phyloP scores from a whole-genome alignment of 768 basidiomycete species.

The Bullera alba region DNA sequence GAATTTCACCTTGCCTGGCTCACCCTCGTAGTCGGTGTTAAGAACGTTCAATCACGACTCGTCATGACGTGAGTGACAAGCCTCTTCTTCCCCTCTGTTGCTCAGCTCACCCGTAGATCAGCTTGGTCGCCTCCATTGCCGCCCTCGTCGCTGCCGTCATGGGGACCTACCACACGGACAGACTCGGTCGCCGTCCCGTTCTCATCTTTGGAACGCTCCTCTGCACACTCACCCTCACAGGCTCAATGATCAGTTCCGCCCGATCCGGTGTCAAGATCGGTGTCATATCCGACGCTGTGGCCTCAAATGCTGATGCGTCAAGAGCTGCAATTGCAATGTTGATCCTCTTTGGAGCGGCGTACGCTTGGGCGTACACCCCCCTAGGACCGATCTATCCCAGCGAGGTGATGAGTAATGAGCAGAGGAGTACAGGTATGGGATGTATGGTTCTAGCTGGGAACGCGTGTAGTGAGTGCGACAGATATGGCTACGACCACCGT shows the following conservation, averaged over 20 bases:
- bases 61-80: slow-evolving; percentile 23
- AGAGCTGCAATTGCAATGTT: slow-evolving; percentile 24
- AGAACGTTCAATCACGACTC: slow-evolving; percentile 13
- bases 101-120: not conserved
- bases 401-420: slow-evolving; percentile 22
- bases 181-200: slow-evolving; percentile 18
- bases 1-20: not conserved
- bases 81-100: not conserved
- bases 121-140: slow-evolving; percentile 16
- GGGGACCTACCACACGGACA: slow-evolving; percentile 19
- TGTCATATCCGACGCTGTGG: not conserved
- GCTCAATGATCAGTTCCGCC: slow-evolving; percentile 19
- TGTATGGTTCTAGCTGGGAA: slow-evolving; percentile 18
- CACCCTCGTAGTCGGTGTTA: slow-evolving; percentile 17
- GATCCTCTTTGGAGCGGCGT: slow-evolving; percentile 20
- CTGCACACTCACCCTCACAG: slow-evolving; percentile 14
- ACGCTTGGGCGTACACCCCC: slow-evolving; percentile 24
- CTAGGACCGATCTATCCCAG: slow-evolving; percentile 20
- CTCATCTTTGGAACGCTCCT: slow-evolving; percentile 16
- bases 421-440: slow-evolving; percentile 28
- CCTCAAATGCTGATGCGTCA: slow-evolving; percentile 8
- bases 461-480: slow-evolving; percentile 12
- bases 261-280: slow-evolving; percentile 2
- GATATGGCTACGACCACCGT: not conserved
- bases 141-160: slow-evolving; percentile 14